phyloP scores from a whole-genome alignment of 2,329 filamentous ascomycete genomes.

The Colletotrichum paranaense region DNA sequence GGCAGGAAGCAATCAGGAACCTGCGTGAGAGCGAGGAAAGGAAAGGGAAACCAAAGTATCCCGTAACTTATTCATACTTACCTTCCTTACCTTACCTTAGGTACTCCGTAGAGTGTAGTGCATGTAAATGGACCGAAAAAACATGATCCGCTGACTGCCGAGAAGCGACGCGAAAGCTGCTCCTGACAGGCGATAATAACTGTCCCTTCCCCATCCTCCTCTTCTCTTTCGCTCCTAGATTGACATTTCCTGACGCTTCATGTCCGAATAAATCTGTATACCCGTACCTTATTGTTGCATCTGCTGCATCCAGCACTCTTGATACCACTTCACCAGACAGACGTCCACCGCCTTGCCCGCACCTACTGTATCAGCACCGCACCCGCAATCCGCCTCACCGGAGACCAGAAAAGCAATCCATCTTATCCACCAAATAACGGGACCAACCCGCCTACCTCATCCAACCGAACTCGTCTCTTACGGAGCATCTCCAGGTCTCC shows the following conservation, averaged over 20 bases:
- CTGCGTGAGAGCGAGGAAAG: neutral
- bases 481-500: neutral
- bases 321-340: neutral
- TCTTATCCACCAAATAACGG: constrained; percentile 8
- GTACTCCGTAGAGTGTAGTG: neutral
- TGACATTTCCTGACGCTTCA: neutral
- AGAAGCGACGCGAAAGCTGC: neutral
- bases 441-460: neutral
- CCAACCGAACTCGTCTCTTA: neutral
- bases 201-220: neutral
- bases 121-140: neutral
- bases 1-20: neutral
- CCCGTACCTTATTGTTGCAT: neutral
- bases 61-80: too few relatives aligned
- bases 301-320: neutral
- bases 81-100: too few relatives aligned
- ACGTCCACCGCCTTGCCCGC: neutral
- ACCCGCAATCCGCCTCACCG: neutral
- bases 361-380: neutral
- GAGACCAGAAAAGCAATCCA: neutral
- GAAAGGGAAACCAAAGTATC: neutral
- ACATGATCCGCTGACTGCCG: neutral
- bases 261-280: neutral
- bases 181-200: neutral
- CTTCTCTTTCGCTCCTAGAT: neutral